phyloP scores from a whole-genome alignment of 202 grass and related monocot genomes.

The Sporobolus alterniflorus region DNA sequence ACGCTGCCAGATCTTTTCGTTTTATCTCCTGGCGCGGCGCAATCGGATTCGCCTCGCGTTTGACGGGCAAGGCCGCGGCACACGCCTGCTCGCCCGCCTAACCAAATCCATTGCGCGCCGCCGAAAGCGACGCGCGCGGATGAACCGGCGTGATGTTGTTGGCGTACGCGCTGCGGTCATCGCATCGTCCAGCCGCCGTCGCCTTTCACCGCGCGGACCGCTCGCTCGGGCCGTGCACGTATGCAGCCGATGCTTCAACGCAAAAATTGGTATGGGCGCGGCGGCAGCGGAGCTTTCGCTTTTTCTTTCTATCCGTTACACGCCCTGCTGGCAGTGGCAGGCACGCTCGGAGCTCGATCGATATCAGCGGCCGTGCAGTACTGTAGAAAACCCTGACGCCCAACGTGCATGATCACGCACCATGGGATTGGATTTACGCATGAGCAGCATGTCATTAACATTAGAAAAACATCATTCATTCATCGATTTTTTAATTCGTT shows the following conservation, averaged over 20 bases:
- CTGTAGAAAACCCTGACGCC: too few relatives aligned
- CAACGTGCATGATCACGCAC: not conserved
- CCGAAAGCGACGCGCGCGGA: too few relatives aligned
- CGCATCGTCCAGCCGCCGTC: not conserved
- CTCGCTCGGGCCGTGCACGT: conserved; percentile 21
- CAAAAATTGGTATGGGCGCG: conserved; percentile 37
- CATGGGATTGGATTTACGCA: too few relatives aligned
- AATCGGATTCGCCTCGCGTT: conserved; percentile 23
- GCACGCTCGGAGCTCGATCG: too few relatives aligned
- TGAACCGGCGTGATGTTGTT: not conserved
- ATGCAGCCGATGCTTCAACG: conserved; percentile 57
- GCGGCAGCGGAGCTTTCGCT: not conserved
- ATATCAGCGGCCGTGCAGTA: too few relatives aligned
- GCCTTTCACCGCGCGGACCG: conserved; percentile 20
- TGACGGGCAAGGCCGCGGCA: not conserved
- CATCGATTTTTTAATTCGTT: too few relatives aligned
- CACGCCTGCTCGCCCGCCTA: not conserved
- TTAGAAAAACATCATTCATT: too few relatives aligned
- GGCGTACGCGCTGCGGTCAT: not conserved
- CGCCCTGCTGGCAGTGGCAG: not conserved
- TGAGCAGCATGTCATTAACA: too few relatives aligned
- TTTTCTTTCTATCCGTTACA: not conserved
- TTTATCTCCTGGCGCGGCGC: not conserved
- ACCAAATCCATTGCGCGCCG: not conserved
- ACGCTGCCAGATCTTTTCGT: too few relatives aligned